Conservation (phyloP, 768 basidiomycete genomes). For the Vararia minispora region DNA sequence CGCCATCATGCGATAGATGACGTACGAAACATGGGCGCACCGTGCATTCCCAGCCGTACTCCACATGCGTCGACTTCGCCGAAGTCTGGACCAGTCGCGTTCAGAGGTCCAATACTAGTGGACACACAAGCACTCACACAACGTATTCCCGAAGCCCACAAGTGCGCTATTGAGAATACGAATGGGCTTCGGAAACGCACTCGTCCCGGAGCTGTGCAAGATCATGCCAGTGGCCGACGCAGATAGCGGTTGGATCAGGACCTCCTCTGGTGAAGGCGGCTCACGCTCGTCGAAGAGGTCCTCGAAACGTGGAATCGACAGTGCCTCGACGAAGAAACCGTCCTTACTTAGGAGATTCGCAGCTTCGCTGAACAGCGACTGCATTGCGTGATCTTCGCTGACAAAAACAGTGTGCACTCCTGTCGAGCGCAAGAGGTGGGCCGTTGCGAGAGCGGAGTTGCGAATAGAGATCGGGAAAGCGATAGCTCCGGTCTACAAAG, state of each 20-base stretch:
- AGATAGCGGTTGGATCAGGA: not conserved
- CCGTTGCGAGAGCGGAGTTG: conserved; percentile 18
- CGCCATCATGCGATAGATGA: too few species aligned
- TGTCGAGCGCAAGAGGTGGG: conserved; percentile 19
- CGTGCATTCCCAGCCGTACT: not conserved
- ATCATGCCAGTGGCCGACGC: not conserved
- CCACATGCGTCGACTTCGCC: not conserved
- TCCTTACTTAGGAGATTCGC: conserved; percentile 13
- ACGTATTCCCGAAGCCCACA: conserved; percentile 1
- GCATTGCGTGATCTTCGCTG: conserved; percentile 18
- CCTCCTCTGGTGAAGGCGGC: too few species aligned
- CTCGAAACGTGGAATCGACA: conserved; percentile 13
- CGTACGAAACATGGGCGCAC: conserved; percentile 1
- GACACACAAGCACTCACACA: conserved; percentile 12
- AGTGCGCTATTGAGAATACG: conserved; percentile 12
- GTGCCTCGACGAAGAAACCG: not conserved
- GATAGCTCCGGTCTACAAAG: too few species aligned
- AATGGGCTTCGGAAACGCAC: conserved; percentile 13
- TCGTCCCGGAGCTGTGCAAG: conserved; percentile 8
- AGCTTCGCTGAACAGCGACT: conserved; percentile 14
- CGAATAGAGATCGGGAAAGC: conserved; percentile 18
- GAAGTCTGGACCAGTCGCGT: not conserved
- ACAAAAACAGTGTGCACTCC: conserved; percentile 19
- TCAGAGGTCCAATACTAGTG: not conserved
- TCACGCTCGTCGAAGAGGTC: conserved; percentile 15